A percentile compares a stretch with the other conserved stretches of the same genome.
Conservation (phyloP, 2,329 filamentous ascomycete species). For the Paecilomyces niveus region DNA sequence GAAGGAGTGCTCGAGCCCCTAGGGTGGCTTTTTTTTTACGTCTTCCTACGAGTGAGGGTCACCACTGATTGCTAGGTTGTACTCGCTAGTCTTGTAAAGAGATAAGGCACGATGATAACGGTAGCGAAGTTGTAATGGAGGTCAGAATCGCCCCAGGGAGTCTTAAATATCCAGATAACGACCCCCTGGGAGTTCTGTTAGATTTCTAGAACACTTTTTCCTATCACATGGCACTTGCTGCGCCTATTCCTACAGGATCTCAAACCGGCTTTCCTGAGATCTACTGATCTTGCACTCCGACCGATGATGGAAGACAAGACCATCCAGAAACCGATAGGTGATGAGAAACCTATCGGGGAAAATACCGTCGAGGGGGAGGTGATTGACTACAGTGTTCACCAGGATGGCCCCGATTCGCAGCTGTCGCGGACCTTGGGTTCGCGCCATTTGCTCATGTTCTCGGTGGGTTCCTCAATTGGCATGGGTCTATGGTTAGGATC, state of each 20-base stretch:
- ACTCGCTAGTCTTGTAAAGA: neutral
- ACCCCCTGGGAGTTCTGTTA: neutral
- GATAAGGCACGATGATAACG: neutral
- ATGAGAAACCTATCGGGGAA: neutral
- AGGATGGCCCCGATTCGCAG: constrained; percentile 21
- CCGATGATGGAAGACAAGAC: neutral
- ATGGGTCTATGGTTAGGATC: constrained; percentile 44
- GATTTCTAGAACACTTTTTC: neutral
- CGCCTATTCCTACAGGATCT: neutral
- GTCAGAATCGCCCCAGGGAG: neutral
- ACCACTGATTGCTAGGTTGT: neutral
- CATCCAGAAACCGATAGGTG: neutral
- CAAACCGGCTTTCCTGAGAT: neutral
- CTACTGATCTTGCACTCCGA: neutral
- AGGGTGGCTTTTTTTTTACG: neutral
- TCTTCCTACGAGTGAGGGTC: neutral
- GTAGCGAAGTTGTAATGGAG: neutral
- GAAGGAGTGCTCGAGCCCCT: neutral
- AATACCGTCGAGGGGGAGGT: neutral
- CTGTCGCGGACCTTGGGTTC: constrained; percentile 35
- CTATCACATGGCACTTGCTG: neutral
- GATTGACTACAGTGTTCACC: neutral
- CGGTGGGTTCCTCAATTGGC: constrained; percentile 36
- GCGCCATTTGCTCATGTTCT: constrained; percentile 34
- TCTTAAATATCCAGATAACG: neutral